Percentiles rank a stretch among this genome's conserved stretches.
Evolutionary conservation across 306 rosid genomes (phyloP).

Genomic region (Casuarina glauca): DNA sequence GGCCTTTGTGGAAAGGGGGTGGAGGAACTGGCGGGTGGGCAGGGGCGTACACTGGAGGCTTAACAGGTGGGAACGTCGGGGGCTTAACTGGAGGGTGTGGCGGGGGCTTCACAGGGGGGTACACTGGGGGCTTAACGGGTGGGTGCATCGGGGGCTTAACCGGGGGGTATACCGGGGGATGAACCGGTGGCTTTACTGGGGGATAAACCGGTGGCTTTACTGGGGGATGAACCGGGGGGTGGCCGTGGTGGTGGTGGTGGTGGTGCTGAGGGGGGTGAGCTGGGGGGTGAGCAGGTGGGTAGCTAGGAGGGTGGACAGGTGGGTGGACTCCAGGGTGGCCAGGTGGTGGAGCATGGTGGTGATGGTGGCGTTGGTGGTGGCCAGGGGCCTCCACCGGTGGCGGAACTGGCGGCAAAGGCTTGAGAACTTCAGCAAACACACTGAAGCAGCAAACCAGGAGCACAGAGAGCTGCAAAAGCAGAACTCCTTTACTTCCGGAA

Average conservation of each 20-base stretch:
- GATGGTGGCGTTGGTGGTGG: conserved; percentile 10
- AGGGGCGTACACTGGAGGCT: conserved; percentile 24
- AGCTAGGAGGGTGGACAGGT: conserved; percentile 43
- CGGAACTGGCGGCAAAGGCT: conserved; percentile 31
- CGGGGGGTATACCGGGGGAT: conserved; percentile 27
- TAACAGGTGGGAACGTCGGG: conserved; percentile 28
- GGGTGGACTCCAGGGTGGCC: conserved; percentile 34
- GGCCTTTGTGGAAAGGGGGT: conserved; percentile 10
- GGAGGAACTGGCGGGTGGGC: conserved; percentile 13
- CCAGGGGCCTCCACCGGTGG: conserved; percentile 34
- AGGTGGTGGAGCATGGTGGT: conserved; percentile 29
- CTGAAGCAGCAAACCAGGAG: conserved; percentile 25
- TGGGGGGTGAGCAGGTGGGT: conserved; percentile 30
- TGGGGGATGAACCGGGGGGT: conserved; percentile 30
- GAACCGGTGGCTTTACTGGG: conserved; percentile 30
- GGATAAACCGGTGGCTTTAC: conserved; percentile 23
- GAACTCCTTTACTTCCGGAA: conserved; percentile 7
- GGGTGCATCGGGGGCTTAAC: conserved; percentile 23
- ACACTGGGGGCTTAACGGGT: conserved; percentile 28
- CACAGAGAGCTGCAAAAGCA: conserved; percentile 16
- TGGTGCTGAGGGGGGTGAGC: conserved; percentile 28
- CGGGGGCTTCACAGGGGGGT: conserved; percentile 11
- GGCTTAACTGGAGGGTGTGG: conserved; percentile 7
- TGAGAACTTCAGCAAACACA: conserved; percentile 13
- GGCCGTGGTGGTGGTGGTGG: conserved; percentile 29